Conservation (phyloP, 768 basidiomycete species). For the Boletus reticulatus region DNA sequence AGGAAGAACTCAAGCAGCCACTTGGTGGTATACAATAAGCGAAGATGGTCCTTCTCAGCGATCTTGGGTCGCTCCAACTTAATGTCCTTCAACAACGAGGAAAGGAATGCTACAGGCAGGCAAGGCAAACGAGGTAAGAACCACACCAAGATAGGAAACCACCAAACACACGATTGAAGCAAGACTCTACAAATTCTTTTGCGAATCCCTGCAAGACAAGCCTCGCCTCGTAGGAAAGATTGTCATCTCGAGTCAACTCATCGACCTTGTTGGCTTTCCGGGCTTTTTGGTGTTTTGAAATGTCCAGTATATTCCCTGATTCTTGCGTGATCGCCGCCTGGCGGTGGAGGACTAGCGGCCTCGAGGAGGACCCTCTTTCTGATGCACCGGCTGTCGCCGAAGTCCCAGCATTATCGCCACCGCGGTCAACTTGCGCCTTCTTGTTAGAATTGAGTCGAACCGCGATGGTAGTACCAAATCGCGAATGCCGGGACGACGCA, state of each 20-base stretch:
- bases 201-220: conserved; percentile 67
- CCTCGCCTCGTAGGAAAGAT: conserved; percentile 63
- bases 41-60: conserved; percentile 91
- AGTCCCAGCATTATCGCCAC: conserved; percentile 24
- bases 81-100: conserved; percentile 87
- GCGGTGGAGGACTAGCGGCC: conserved; percentile 77
- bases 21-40: conserved; percentile 80
- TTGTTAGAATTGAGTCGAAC: conserved; percentile 68
- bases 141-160: conserved; percentile 6
- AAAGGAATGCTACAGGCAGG: conserved; percentile 72
- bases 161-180: conserved; percentile 78
- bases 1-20: conserved; percentile 96
- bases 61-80: conserved; percentile 88
- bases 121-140: conserved; percentile 16
- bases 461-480: conserved; percentile 94
- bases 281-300: conserved; percentile 56
- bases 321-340: conserved; percentile 76
- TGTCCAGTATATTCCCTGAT: conserved; percentile 68
- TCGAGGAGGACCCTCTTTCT: conserved; percentile 34
- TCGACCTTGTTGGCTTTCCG: conserved; percentile 63
- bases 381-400: conserved; percentile 19
- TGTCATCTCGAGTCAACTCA: conserved; percentile 66
- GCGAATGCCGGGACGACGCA: conserved; percentile 80
- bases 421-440: conserved; percentile 24
- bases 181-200: conserved; percentile 70